phyloP scores from a whole-genome alignment of 192 early-diverging fungal species.

The Martensiomyces pterosporus region DNA sequence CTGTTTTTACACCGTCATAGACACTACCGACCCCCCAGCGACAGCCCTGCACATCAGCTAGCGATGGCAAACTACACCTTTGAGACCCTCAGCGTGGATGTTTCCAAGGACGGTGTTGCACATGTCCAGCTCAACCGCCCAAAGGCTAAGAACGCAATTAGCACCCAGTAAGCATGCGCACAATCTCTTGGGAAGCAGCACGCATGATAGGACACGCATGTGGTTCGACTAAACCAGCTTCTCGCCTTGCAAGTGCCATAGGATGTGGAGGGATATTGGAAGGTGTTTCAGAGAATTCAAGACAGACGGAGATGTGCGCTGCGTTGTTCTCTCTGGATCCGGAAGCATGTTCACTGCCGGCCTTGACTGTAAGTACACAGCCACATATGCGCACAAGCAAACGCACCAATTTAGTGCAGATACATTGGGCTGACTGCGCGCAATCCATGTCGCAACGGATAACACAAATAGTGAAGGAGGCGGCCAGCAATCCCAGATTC shows the following conservation, averaged over 20 bases:
- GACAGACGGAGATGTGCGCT: constrained; percentile 64
- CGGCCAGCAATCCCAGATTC: no score
- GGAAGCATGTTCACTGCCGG: constrained; percentile 86
- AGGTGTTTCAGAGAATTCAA: constrained; percentile 57
- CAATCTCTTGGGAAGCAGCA: no score
- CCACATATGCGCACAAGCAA: constrained; percentile 17
- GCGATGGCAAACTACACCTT: background rate
- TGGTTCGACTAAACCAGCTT: no score
- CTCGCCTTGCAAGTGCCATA: no score
- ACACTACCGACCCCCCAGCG: no score
- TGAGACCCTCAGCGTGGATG: constrained; percentile 1
- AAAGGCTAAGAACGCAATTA: constrained; percentile 4
- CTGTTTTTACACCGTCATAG: no score
- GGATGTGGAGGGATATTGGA: constrained; percentile 64
- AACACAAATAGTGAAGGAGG: constrained; percentile 5
- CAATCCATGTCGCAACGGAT: no score
- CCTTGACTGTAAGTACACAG: constrained; percentile 67
- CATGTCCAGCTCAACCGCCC: background rate
- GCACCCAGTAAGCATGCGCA: constrained; percentile 15
- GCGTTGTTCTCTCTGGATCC: constrained; percentile 72
- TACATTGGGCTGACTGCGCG: no score
- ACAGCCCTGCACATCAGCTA: background rate
- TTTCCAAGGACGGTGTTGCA: background rate
- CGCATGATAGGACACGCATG: no score
- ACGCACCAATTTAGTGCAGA: no score